phyloP scores from a whole-genome alignment of 352 stramenopile genomes.

The Phytophthora pinifolia region DNA sequence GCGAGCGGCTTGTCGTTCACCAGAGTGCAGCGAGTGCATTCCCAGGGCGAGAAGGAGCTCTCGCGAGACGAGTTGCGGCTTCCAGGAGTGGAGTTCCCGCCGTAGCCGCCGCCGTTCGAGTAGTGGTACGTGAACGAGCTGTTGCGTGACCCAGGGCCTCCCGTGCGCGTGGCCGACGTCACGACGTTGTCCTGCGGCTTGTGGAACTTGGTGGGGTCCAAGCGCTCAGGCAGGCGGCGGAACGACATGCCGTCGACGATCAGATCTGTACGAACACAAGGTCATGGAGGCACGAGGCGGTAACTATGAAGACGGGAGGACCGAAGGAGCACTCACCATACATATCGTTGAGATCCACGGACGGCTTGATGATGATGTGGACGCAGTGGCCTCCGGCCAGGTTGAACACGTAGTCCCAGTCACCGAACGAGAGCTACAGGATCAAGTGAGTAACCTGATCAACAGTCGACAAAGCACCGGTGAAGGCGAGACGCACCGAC shows the following conservation, averaged over 20 bases:
- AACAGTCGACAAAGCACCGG: background rate
- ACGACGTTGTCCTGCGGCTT: slow-evolving; percentile 30
- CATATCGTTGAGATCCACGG: slow-evolving; percentile 85
- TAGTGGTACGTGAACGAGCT: slow-evolving; percentile 51
- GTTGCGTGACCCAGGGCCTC: slow-evolving; percentile 25
- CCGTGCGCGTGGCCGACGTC: slow-evolving; percentile 26
- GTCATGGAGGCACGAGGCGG: background rate
- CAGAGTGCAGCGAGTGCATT: slow-evolving; percentile 72
- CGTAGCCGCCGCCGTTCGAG: slow-evolving; percentile 18
- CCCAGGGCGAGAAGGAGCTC: slow-evolving; percentile 66
- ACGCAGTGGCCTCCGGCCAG: slow-evolving; percentile 74
- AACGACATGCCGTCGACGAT: slow-evolving; percentile 84
- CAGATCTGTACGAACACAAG: slow-evolving; percentile 43
- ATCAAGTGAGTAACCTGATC: background rate
- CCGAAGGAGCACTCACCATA: slow-evolving; percentile 55
- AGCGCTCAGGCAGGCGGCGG: slow-evolving; percentile 65
- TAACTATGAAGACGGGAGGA: background rate
- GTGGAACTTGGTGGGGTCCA: slow-evolving; percentile 45
- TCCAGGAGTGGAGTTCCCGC: slow-evolving; percentile 22
- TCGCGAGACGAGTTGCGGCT: slow-evolving; percentile 44
- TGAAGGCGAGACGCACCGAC: slow-evolving; percentile 38
- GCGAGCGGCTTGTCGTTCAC: slow-evolving; percentile 79
- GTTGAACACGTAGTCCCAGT: slow-evolving; percentile 89
- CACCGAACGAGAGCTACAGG: slow-evolving; percentile 65
- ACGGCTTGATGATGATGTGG: slow-evolving; percentile 86